These are phyloP conservation scores for Paracoccidioides lutzii DNA, from an alignment of 2,329 filamentous ascomycete species.

Conservation along the genomic window DNA sequence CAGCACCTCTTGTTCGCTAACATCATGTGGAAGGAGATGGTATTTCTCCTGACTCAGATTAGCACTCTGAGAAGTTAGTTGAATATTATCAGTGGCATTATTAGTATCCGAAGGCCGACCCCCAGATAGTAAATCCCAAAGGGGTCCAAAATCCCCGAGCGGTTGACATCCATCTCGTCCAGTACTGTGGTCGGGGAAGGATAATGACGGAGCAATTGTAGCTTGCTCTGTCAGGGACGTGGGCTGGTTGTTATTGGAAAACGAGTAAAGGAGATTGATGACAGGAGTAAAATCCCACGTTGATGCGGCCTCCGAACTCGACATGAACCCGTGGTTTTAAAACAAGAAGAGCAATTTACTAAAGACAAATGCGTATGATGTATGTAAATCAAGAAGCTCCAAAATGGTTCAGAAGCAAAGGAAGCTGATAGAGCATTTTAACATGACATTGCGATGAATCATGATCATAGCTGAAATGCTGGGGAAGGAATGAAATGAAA, in stretches of 20 bases:
- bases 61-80: neutral
- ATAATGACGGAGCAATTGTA: neutral
- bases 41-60: neutral
- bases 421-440: neutral
- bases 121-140: constrained; percentile 29
- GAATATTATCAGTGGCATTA: neutral
- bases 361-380: neutral
- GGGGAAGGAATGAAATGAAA: neutral
- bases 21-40: neutral
- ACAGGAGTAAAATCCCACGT: constrained; percentile 36
- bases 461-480: neutral
- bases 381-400: neutral
- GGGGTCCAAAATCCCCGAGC: constrained; percentile 32
- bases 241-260: constrained; percentile 15
- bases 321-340: constrained; percentile 12
- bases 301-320: constrained; percentile 17
- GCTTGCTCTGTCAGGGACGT: constrained; percentile 3
- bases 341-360: neutral
- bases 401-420: neutral
- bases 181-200: constrained; percentile 7
- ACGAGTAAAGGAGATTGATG: constrained; percentile 30
- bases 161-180: constrained; percentile 10
- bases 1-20: neutral
- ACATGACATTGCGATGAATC: neutral
- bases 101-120: constrained; percentile 9